Evolutionary conservation across 2,329 filamentous ascomycete species (phyloP).

Genomic region (Graphilbum sp.): DNA sequence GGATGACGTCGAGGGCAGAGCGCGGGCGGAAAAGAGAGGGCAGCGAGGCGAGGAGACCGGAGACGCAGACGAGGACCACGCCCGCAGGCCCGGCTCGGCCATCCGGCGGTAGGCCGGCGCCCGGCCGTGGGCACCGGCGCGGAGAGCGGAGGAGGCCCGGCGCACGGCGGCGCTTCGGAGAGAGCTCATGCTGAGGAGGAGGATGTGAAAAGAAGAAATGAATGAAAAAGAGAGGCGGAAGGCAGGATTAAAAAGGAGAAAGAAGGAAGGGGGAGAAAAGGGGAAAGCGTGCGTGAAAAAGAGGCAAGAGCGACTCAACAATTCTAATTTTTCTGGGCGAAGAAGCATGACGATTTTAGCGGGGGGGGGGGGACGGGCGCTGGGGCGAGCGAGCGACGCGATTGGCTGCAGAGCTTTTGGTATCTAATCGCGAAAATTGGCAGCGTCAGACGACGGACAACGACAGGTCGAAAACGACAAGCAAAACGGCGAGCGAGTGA

Average conservation of each 20-base stretch:
- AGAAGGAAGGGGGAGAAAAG: neutral
- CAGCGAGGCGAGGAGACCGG: constrained; percentile 11
- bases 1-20: constrained; percentile 15
- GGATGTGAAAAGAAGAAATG: constrained; percentile 3
- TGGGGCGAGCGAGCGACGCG: neutral
- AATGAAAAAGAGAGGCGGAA: neutral
- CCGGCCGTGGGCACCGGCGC: constrained; percentile 21
- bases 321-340: too few species aligned
- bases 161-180: constrained; percentile 18
- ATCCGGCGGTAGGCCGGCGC: constrained; percentile 30
- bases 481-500: too few species aligned
- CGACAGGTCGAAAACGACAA: neutral
- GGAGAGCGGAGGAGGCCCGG: constrained; percentile 23
- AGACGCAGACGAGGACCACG: constrained; percentile 5
- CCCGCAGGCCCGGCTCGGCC: constrained; percentile 10
- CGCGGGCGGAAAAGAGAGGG: neutral
- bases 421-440: neutral
- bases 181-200: constrained; percentile 25
- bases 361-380: constrained; percentile 3
- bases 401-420: neutral
- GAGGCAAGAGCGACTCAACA: too few species aligned
- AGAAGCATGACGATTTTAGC: too few species aligned
- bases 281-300: too few species aligned
- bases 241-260: neutral
- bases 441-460: neutral